Evolutionary conservation across 495 filamentous ascomycete genomes (phyloP), one percentile per base, ranked within the genome.

Genomic region (Podospora pseudopauciseta): DNA sequence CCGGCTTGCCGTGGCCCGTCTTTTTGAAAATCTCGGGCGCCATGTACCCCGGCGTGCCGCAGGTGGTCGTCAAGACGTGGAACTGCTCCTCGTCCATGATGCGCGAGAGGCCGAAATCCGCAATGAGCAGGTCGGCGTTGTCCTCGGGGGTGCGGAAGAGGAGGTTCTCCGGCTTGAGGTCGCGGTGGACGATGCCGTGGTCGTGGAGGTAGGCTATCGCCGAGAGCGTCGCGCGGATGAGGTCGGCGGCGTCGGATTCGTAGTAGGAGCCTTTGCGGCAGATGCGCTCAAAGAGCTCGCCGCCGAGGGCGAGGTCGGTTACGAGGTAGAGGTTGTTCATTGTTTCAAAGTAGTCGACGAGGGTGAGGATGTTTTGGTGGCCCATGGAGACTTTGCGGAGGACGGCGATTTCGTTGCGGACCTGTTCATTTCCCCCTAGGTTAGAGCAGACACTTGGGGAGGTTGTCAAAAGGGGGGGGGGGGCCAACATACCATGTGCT

Each of bases 11-110:
- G 77, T 97, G 94, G 3, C 94, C 94, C 30, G 90, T 90, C 74
- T 91, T 91, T 73, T 91, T 89, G 64, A 97, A 85, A 67, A 99
- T 94, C 76, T 99, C 95, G 2, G 95, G 95, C 0, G 96, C 96
- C 77, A 99, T 99, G 80, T 99, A 99, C 32, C 96, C 96, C 0
- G 95, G 95, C 6, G 95, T 99, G 39, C 95, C 95, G 74, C 95
- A 99, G 3, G 95, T 99, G 2, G 95, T 99, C 4, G 96, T 99
- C 49, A 99, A 81, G 28, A 98, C 94, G 74, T 97, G 96, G 77
- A 99, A 98, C 75, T 97, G 92, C 79, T 98, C 94, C 80, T 98
- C 96, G 76, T 99, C 96, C 93, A 99, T 97, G 79, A 99, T 98
- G 56, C 95, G 84, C 15, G 88, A 92, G 39, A 99, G 81, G 9